Evolutionary conservation across 345 rosid genomes (phyloP), one percentile per base, ranked within the genome.

Genomic region (Eutrema heterophyllum): DNA sequence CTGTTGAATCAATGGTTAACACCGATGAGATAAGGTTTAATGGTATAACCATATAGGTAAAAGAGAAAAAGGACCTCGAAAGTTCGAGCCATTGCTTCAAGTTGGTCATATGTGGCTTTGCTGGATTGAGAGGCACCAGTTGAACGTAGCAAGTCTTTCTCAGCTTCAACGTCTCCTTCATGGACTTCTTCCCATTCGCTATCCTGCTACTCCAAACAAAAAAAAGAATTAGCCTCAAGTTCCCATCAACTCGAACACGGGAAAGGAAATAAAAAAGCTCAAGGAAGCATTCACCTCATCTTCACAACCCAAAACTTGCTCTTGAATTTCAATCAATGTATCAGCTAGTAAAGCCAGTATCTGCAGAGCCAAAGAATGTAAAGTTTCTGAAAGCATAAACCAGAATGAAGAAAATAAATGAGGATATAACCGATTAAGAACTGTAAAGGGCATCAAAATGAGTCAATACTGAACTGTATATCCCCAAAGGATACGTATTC

Each of bases 121-220:
- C 86, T 83, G 2, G 72, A 68, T 43, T 88, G 74, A 58, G 83
- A 7, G 51, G 84, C 82, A 77, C 77, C 82, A 56, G 84, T 61
- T 11, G 93, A 79, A 63, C 56, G 75, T 36, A 87, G 66, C 76
- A 90, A 39, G 68, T 80, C 81, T 45, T 78, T 74, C 50, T 82
- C 89, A 51, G 80, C 71, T 72, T 84, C 90, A 46, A n/a, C 72
- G 7, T 78, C 87, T 60, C 66, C 88, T 68, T 79, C 89, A 62
- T 82, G 78, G 74, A 84, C 80, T 76, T 93, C 97, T 82, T 91
- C 98, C 97, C 96, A 94, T 72, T 89, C 96, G n/a, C 86, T 84
- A 73, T 85, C 94, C 88, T 85, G 85, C 67, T 49, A 73, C 24
- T 62, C 70, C 52, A 5, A 43, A 21, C 24, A 21, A 35, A 38